Percentiles rank a stretch among this genome's conserved stretches.
phyloP scores from a whole-genome alignment of 2,329 filamentous ascomycete genomes.

The Samsoniella hepiali region DNA sequence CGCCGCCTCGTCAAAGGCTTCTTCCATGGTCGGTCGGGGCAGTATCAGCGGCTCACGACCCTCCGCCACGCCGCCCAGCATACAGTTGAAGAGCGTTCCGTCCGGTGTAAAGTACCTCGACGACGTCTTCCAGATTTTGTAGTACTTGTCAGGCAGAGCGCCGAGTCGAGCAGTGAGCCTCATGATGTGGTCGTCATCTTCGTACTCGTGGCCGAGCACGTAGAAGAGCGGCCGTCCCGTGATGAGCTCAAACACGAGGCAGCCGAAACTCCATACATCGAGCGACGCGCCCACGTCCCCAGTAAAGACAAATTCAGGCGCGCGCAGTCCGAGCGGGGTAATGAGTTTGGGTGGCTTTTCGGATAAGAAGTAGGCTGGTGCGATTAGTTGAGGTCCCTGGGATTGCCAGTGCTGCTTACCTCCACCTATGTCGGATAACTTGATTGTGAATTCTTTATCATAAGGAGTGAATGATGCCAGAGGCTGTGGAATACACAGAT shows the following conservation, averaged over 20 bases:
- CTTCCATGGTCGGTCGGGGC: conserved; percentile 27
- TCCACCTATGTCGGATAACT: conserved; percentile 31
- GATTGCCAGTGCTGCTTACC: conserved; percentile 23
- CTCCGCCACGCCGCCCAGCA: conserved; percentile 25
- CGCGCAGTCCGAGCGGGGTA: neutral
- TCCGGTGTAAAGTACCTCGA: conserved; percentile 28
- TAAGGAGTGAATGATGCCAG: conserved; percentile 25
- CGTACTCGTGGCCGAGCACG: conserved; percentile 21
- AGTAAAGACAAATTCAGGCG: neutral
- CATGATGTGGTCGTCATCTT: conserved; percentile 26
- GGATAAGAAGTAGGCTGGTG: conserved; percentile 26
- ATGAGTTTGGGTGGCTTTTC: conserved; percentile 23
- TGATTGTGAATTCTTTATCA: conserved; percentile 27
- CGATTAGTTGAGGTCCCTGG: neutral
- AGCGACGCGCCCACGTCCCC: neutral
- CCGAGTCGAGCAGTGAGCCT: conserved; percentile 23
- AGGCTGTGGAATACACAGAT: conserved; percentile 30
- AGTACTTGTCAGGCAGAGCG: conserved; percentile 23
- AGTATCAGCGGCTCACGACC: conserved; percentile 26
- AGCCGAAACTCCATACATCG: conserved; percentile 33
- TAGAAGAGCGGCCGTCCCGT: conserved; percentile 30
- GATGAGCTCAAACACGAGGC: conserved; percentile 31
- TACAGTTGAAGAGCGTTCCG: conserved; percentile 27
- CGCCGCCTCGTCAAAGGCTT: conserved; percentile 25
- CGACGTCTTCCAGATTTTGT: conserved; percentile 26